Evolutionary conservation across 805 yeast genomes (phyloP), one percentile per base, ranked within the genome.

Genomic region (Ogataea angusta): DNA sequence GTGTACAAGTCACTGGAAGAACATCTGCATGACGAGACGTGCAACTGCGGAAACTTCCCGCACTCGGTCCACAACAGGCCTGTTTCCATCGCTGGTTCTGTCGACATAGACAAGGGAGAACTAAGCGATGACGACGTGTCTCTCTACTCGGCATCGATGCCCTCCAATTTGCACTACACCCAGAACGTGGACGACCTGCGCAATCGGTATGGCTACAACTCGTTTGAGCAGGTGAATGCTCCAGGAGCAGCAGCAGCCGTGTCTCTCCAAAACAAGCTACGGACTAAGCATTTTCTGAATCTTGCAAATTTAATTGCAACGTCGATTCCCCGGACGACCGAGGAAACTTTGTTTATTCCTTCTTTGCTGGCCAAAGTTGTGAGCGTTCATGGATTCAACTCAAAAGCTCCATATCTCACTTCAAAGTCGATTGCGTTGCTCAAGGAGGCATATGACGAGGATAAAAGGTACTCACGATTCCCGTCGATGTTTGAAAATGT

Each of bases 211-310:
- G 56, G 54, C 14, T 47, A 49, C 42, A 48, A 49, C 22, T 72
- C 79, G 3, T 76, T 77, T 48, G 86, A 81, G 53, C 80, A 75
- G 41, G 68, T 69, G 28, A 86, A 85, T 43, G 90, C 91, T 1
- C 88, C 89, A 0, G 89, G 88, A 5, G 76, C 86, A 2, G 80
- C 82, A 2, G 88, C 89, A 14, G 78, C 82, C 23, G 77, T 82
- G 68, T 75, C 73, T 6, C 62, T 68, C 32, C 71, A 72, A 40
- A 70, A 72, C 45, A 66, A 60, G 35, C 61, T 68, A 41, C 62
- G 70, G 19, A 69, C 75, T 24, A 64, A 63, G 35, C 64, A 70
- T 46, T 67, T 71, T 32, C 53, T 71, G 33, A 73, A 72, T 51
- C 56, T 77, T 36, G 77, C 82, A 1, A 72, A 72, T 16, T 58